A percentile compares a stretch with the other conserved stretches of the same genome.
Conservation (phyloP, 2,329 filamentous ascomycete species). For the Phoma sp. region DNA sequence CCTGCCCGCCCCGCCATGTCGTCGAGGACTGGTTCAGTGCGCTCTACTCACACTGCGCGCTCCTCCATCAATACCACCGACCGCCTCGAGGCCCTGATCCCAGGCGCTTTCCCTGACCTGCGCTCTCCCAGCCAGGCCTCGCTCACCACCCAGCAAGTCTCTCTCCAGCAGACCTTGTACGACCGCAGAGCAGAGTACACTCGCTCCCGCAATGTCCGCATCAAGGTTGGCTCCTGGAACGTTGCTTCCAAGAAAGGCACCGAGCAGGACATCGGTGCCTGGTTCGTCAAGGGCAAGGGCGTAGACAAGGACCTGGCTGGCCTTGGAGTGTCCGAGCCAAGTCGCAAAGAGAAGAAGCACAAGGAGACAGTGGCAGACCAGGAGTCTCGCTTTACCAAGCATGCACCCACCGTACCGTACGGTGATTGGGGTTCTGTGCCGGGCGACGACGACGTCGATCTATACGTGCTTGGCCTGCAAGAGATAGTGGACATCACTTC, state of each 20-base stretch:
- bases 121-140: constrained; percentile 30
- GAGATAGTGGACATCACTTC: constrained; percentile 89
- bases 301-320: constrained; percentile 68
- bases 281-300: constrained; percentile 83
- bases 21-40: constrained; percentile 29
- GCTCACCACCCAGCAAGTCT: constrained; percentile 52
- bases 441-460: constrained; percentile 73
- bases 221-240: constrained; percentile 97
- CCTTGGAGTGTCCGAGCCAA: constrained; percentile 45
- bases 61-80: constrained; percentile 15
- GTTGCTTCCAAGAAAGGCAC: constrained; percentile 84
- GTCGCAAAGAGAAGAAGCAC: constrained; percentile 42
- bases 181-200: constrained; percentile 81
- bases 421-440: constrained; percentile 57
- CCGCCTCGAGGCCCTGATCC: constrained; percentile 53
- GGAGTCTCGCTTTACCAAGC: constrained; percentile 54
- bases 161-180: constrained; percentile 66
- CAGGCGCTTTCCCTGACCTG: constrained; percentile 56
- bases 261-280: constrained; percentile 84
- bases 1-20: constrained; percentile 33
- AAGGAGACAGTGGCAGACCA: constrained; percentile 56
- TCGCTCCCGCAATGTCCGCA: constrained; percentile 72
- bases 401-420: constrained; percentile 52
- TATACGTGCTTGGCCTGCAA: constrained; percentile 90
- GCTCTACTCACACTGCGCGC: constrained; percentile 25